Base-by-base conservation (phyloP, 805 yeast genomes). In the Candida gorgasii region DNA sequence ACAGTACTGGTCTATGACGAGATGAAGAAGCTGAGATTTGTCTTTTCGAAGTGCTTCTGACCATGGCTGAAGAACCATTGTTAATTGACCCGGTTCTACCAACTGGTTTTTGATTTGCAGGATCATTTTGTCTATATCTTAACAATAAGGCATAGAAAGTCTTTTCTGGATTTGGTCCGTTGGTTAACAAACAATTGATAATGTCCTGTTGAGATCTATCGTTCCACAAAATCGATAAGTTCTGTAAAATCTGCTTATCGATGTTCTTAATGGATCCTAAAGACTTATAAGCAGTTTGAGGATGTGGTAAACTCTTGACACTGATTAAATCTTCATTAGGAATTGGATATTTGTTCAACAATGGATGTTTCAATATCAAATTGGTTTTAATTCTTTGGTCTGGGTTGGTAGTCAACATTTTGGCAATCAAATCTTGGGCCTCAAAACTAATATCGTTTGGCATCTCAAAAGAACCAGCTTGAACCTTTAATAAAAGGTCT, bases 331-430 rank as follows among this genome's bases (percentile, higher is more conserved):
- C 76, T 52, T 70, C 70, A 44, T 67, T 64, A 8, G 72, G 67
- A 40, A 69, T 68, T 5, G 80, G 80, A 51, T 78, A 78, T 57
- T 78, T 78, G 36, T 47, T 51, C 40, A 80, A 57, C 43, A 83
- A 69, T 8, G 80, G 79, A 61, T 83, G 88, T 29, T 62, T 54
- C 36, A 86, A 66, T 16, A 89, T 84, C 38, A 77, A 75, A 17
- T 76, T 76, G 5, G 93, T 87, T 36, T 79, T 71, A 26, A 88
- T 76, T 65, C 97, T 76, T 50, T 78, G 73, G 20, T 66, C 70
- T 5, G 97, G 96, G 53, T 86, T 77, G 14, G 83, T 82, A 22
- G 80, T 76, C 30, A 86, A 65, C 82, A 86, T 84, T 50, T 69
- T 73, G 46, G 76, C 63, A 32, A 86, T 77, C 43, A 86, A 72